A percentile compares a stretch with the other conserved stretches of the same genome.
These are phyloP conservation scores for Calonectria naviculata DNA, from an alignment of 2,329 filamentous ascomycete genomes.

Conservation along the genomic window DNA sequence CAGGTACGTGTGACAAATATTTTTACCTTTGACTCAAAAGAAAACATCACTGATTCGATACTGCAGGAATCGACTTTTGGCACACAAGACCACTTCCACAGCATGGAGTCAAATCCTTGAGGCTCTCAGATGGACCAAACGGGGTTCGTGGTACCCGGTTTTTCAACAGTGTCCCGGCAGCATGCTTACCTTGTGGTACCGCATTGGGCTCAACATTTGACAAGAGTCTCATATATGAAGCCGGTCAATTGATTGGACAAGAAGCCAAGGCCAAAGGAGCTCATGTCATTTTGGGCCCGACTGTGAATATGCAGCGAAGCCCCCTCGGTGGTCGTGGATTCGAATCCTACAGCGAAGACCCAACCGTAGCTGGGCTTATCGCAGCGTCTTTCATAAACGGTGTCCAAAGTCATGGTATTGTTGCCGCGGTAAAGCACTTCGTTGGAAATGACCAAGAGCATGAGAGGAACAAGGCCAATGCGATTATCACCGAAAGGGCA, in stretches of 20 bases:
- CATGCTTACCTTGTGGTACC: conserved; percentile 17
- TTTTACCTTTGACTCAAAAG: background rate
- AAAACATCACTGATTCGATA: background rate
- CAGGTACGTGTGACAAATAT: background rate
- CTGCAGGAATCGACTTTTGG: background rate
- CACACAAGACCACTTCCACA: background rate
- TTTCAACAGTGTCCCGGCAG: conserved; percentile 19
- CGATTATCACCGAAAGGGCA: background rate
- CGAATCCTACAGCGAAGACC: background rate
- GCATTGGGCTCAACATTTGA: background rate
- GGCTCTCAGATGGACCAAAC: conserved; percentile 33
- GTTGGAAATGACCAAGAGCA: conserved; percentile 62
- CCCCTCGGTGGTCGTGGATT: background rate
- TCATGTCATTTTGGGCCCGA: background rate
- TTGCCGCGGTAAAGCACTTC: conserved; percentile 11
- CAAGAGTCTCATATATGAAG: background rate
- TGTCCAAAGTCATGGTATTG: background rate
- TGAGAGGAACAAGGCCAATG: conserved; percentile 40
- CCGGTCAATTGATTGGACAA: background rate
- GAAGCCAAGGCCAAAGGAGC: background rate
- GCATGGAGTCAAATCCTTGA: background rate
- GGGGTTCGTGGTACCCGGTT: conserved; percentile 23
- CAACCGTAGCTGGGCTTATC: background rate
- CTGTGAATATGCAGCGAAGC: background rate
- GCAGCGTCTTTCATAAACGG: background rate